These are phyloP conservation scores for Termitomyces heimii DNA, from an alignment of 768 basidiomycete species.

Conservation along the genomic window DNA sequence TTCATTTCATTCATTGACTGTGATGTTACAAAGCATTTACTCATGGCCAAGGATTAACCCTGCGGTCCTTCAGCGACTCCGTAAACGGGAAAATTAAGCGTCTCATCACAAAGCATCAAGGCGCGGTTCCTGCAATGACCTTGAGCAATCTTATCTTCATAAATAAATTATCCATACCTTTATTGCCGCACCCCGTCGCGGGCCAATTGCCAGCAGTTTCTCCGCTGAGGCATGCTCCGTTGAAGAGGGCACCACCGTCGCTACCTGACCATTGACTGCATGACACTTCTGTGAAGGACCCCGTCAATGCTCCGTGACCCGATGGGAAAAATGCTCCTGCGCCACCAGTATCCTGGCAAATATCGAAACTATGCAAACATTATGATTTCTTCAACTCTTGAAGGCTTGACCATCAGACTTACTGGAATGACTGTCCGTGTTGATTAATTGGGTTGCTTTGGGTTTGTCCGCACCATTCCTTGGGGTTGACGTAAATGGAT, in stretches of 20 bases:
- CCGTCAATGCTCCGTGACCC: slow-evolving; percentile 47
- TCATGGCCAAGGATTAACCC: slow-evolving; percentile 35
- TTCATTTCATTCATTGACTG: background rate
- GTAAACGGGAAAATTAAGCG: slow-evolving; percentile 12
- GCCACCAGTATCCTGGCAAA: slow-evolving; percentile 55
- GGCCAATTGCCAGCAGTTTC: slow-evolving; percentile 49
- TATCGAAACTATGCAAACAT: slow-evolving; percentile 41
- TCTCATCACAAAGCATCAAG: slow-evolving; percentile 4
- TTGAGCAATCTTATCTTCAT: background rate
- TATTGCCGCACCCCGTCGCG: slow-evolving; percentile 43
- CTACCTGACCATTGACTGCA: slow-evolving; percentile 54
- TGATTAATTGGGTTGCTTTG: slow-evolving; percentile 33
- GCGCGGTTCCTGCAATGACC: slow-evolving; percentile 12
- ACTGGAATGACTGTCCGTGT: slow-evolving; percentile 44
- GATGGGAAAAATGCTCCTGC: slow-evolving; percentile 48
- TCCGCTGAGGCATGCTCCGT: slow-evolving; percentile 45
- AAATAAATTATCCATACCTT: slow-evolving; percentile 28
- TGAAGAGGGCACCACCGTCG: slow-evolving; percentile 40
- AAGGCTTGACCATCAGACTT: slow-evolving; percentile 11
- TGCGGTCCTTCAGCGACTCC: slow-evolving; percentile 22
- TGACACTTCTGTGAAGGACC: slow-evolving; percentile 47
- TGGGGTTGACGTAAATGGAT: background rate
- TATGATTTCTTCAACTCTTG: background rate
- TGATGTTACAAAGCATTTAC: slow-evolving; percentile 19
- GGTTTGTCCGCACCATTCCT: slow-evolving; percentile 53